Percentiles rank a stretch among this genome's conserved stretches.
Evolutionary conservation across 129 eudicot genomes (phyloP).

Genomic region (Helianthus annuus): HanXRQr2.0-SUNRISE NC_035443.2:132182473-132182972

Average conservation of each 20-base stretch:
- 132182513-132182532: too few species aligned
- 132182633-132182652: slow-evolving; percentile 88
- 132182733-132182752: slow-evolving; percentile 88
- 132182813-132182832: background rate
- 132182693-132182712: slow-evolving; percentile 94
- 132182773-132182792: background rate
- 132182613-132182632: slow-evolving; percentile 83
- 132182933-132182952: background rate
- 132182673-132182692: slow-evolving; percentile 80
- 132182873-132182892: slow-evolving; percentile 71
- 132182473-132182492: too few species aligned
- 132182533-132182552: too few species aligned
- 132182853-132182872: slow-evolving; percentile 66
- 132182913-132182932: slow-evolving; percentile 76
- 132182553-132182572: background rate
- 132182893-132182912: slow-evolving; percentile 67
- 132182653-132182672: slow-evolving; percentile 83
- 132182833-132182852: slow-evolving; percentile 91
- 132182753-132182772: slow-evolving; percentile 48
- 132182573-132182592: background rate
- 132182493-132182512: too few species aligned
- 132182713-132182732: slow-evolving; percentile 75
- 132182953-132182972: background rate
- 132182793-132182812: background rate
- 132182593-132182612: slow-evolving; percentile 67